Percentiles rank a stretch among this genome's conserved stretches.
Evolutionary conservation across 73 alveolate species (phyloP).

Genomic region (Uronychia setigera): DNA sequence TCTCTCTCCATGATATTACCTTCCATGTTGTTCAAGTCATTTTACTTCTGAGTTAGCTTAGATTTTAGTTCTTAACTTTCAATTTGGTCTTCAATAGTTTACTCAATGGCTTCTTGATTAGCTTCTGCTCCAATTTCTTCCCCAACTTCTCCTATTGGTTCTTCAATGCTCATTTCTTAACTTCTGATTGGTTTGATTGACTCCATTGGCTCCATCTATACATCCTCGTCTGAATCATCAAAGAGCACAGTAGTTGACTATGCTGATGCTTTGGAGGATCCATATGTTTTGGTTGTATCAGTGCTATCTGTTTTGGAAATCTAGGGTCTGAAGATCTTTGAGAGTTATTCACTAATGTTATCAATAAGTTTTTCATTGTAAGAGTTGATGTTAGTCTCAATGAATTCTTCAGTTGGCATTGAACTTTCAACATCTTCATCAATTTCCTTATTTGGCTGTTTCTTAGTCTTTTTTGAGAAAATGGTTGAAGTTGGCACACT

Average conservation of each 20-base stretch:
- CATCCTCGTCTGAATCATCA: constrained; percentile 9
- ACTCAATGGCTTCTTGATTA: constrained; percentile 8
- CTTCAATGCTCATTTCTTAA: constrained; percentile 8
- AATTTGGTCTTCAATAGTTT: constrained; percentile 31
- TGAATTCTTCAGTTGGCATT: neutral
- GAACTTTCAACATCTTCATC: neutral
- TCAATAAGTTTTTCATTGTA: neutral
- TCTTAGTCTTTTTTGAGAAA: constrained; percentile 6
- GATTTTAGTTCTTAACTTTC: constrained; percentile 33
- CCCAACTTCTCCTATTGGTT: constrained; percentile 7
- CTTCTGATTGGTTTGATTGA: neutral
- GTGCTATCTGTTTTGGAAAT: too few relatives aligned
- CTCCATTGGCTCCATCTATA: neutral
- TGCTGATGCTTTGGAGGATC: too few relatives aligned
- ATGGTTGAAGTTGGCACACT: neutral
- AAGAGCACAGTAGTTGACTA: neutral
- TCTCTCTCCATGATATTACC: constrained; percentile 52
- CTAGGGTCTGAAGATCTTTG: neutral
- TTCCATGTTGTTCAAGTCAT: constrained; percentile 12
- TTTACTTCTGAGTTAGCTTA: constrained; percentile 19
- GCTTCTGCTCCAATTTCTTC: neutral
- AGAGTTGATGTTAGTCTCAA: neutral
- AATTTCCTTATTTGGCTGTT: neutral
- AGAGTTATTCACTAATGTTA: neutral
- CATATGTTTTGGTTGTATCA: too few relatives aligned